Evolutionary conservation across 345 rosid species (phyloP).

Genomic region (Eucalyptus shirleyi): DNA sequence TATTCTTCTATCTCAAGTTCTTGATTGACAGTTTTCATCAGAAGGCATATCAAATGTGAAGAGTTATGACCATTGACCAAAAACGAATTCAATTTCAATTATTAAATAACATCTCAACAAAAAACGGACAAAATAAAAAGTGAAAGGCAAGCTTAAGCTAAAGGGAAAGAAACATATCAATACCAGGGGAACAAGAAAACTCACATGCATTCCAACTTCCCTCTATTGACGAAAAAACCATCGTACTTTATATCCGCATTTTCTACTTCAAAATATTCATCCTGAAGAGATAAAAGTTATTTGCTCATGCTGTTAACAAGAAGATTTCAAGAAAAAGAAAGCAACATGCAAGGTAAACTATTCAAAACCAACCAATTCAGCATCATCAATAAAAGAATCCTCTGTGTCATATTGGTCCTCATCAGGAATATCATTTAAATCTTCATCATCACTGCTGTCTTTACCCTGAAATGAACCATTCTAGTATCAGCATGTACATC

Average conservation of each 20-base stretch:
- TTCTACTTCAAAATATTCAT: slow-evolving; percentile 97
- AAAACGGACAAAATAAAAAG: background rate
- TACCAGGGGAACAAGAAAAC: background rate
- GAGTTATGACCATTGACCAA: background rate
- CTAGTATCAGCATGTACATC: background rate
- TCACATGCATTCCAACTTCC: slow-evolving; percentile 80
- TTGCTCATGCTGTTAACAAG: background rate
- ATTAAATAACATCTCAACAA: background rate
- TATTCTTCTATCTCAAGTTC: background rate
- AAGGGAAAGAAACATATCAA: background rate
- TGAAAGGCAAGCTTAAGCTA: background rate
- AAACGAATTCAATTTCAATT: background rate
- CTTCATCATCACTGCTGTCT: slow-evolving; percentile 93
- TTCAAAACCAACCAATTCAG: slow-evolving; percentile 61
- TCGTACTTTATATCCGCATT: slow-evolving; percentile 76
- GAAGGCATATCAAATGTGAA: background rate
- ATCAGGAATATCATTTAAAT: slow-evolving; percentile 68
- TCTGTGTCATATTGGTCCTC: slow-evolving; percentile 96
- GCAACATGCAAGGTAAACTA: background rate
- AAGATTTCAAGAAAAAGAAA: background rate
- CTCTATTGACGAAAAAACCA: slow-evolving; percentile 91
- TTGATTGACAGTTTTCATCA: background rate
- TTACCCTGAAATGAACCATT: slow-evolving; percentile 48
- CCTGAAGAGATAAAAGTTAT: slow-evolving; percentile 30
- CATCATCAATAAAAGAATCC: slow-evolving; percentile 95